Evolutionary conservation across 441 rosid genomes (phyloP).

Genomic region (Hura crepitans): DNA sequence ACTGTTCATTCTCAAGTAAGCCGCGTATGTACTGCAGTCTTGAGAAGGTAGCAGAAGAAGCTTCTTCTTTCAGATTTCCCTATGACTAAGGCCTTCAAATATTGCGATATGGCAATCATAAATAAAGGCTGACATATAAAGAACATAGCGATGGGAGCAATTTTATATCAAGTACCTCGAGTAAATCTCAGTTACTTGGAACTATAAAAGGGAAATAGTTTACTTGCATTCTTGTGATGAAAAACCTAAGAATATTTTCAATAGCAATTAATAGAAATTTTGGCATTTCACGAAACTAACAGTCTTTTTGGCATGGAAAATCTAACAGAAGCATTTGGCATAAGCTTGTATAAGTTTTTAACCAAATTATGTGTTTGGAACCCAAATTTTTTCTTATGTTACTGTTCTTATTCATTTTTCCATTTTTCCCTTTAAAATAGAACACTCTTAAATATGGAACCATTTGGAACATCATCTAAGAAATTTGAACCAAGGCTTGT

Average conservation of each 20-base stretch:
- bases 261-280: not conserved
- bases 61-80: not conserved
- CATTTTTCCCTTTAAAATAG: not conserved
- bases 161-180: not conserved
- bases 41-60: not conserved
- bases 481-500: not conserved
- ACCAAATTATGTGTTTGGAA: not conserved
- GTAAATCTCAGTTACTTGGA: not conserved
- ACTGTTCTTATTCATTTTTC: not conserved
- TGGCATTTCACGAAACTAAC: not conserved
- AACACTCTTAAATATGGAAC: not conserved
- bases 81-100: not conserved
- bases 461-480: conserved; percentile 19
- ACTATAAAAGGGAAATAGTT: not conserved
- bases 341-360: not conserved
- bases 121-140: not conserved
- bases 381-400: conserved; percentile 8
- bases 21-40: conserved; percentile 22
- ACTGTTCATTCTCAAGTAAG: conserved; percentile 85
- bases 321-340: not conserved
- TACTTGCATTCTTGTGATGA: not conserved
- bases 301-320: not conserved
- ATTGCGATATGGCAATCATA: not conserved
- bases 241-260: not conserved
- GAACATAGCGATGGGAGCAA: not conserved